Base-by-base conservation (phyloP, 148 eudicot genomes). In the Chenopodium album region DNA sequence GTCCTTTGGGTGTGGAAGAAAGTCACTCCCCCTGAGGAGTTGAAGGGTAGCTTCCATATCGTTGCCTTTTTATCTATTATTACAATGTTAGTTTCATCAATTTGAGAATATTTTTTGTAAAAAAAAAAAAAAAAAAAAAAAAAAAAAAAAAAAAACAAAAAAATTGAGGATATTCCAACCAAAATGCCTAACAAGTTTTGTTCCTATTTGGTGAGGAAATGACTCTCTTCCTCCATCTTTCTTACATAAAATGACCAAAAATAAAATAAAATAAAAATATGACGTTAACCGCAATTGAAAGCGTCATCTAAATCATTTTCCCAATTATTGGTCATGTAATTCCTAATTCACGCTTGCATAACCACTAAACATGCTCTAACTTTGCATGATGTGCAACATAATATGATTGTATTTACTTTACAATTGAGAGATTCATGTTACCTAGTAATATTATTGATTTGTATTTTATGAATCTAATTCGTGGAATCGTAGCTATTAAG, bases 131-230 rank as follows among this genome's bases (percentile, higher is more conserved):
- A 31, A 31, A 31, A 31, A 1, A 31, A 31, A 31, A 31, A 31
- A 31, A 0, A 23, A 31, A 1, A 1, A 31, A 31, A 31, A n/a
- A 31, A 31, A 31, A 31, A 31, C 23, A 23, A 31, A 1, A 1
- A 31, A 31, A 31, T 3, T 34, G 37, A 10, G 77, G 50, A 72
- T 82, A 52, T 46, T 48, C 81, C 41, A 11, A 70, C 76, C 84
- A 82, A 82, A 41, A 76, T 75, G 73, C 44, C 41, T 56, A 31
- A 34, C 75, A 10, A 69, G 81, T 73, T 77, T 56, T 41, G 44
- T 14, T 59, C 28, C 48, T 71, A 66, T 75, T 75, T 22, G 26
- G 3, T 32, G 44, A 62, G 11, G 48, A 34, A 74, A 31, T 28
- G 2, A 75, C 16, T 70, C 4, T 3, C 9, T 28, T 62, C 28